phyloP scores from a whole-genome alignment of 192 early-diverging fungal species.

The Entomortierella chlamydospora region DNA sequence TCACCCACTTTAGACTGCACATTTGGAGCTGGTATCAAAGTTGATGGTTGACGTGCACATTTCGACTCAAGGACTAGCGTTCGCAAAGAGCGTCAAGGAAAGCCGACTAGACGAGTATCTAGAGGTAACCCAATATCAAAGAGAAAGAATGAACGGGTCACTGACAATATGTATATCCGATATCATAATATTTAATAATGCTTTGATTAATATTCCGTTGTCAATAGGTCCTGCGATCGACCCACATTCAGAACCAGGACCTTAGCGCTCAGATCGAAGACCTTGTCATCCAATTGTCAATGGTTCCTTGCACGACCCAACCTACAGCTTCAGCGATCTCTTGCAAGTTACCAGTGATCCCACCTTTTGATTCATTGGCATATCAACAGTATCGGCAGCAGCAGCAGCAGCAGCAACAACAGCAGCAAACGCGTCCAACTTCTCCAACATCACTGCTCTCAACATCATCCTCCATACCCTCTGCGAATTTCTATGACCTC shows the following conservation, averaged over 20 bases:
- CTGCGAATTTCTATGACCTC: not conserved
- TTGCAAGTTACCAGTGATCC: slow-evolving; percentile 21
- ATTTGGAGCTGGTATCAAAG: slow-evolving; percentile 40
- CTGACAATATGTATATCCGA: too few species aligned
- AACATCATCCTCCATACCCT: not conserved
- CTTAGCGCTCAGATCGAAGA: slow-evolving; percentile 49
- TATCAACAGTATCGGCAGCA: slow-evolving; percentile 4
- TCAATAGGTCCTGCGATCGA: slow-evolving; percentile 23
- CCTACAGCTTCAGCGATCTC: not conserved
- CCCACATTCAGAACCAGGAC: slow-evolving; percentile 16
- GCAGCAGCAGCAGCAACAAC: slow-evolving; percentile 5
- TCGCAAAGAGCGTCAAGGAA: slow-evolving; percentile 39
- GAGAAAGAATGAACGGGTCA: too few species aligned
- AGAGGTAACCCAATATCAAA: too few species aligned
- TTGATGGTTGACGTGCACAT: slow-evolving; percentile 45
- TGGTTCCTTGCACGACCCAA: slow-evolving; percentile 15
- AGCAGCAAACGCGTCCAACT: not conserved
- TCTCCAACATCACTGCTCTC: not conserved
- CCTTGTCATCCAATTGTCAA: slow-evolving; percentile 36
- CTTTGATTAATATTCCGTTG: too few species aligned
- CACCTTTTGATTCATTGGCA: not conserved
- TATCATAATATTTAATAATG: too few species aligned
- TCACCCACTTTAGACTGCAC: slow-evolving; percentile 17
- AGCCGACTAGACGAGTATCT: slow-evolving; percentile 19
- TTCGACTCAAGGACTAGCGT: slow-evolving; percentile 19